Conservation (phyloP, 2,329 filamentous ascomycete species). For the Pestalotiopsis sp. region DNA sequence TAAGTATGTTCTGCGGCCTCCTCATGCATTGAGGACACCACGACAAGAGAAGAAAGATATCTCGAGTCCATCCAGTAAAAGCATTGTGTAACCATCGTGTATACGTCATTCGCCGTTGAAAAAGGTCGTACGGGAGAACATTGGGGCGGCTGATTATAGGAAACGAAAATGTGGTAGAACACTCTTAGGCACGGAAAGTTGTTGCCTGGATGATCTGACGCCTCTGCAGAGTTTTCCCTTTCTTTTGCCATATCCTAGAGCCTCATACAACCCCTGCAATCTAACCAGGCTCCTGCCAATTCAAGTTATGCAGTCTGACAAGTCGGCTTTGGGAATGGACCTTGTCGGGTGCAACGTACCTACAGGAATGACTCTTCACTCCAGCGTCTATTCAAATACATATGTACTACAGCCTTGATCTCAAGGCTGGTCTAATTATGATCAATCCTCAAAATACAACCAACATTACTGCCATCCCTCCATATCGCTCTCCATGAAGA, state of each 20-base stretch:
- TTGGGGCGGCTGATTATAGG: background rate
- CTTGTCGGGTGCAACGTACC: background rate
- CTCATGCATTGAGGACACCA: background rate
- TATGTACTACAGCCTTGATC: background rate
- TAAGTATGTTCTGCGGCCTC: too few relatives aligned
- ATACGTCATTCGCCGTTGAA: background rate
- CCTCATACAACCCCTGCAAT: background rate
- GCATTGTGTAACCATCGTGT: background rate
- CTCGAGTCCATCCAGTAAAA: background rate
- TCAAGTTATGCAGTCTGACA: background rate
- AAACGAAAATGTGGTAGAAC: too few relatives aligned
- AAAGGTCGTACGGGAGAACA: background rate
- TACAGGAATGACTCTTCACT: background rate
- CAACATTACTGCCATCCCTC: background rate
- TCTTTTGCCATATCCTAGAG: background rate
- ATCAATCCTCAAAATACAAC: background rate
- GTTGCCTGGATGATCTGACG: background rate
- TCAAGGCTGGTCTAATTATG: background rate
- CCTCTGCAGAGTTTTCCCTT: background rate
- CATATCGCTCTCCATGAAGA: background rate
- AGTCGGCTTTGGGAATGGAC: background rate
- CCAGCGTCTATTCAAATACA: background rate
- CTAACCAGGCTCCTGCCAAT: background rate
- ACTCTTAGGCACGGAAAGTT: too few relatives aligned
- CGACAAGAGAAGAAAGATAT: background rate